Percentiles rank a stretch among this genome's conserved stretches.
These are phyloP conservation scores for Multifurca ochricompacta DNA, from an alignment of 768 basidiomycete species.

Conservation along the genomic window DNA sequence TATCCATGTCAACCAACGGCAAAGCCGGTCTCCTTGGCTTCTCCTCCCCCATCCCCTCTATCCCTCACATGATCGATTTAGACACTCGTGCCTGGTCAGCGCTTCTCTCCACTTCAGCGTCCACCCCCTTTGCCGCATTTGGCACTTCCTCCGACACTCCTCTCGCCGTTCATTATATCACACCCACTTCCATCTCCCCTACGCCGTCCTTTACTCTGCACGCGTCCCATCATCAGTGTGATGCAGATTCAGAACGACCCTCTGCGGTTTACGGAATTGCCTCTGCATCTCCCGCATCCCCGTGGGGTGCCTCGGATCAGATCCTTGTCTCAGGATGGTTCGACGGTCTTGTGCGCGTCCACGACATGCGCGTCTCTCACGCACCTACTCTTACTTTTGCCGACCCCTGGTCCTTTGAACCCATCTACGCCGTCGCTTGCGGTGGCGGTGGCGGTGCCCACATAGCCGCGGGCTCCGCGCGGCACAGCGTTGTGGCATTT, in stretches of 20 bases:
- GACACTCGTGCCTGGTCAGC: conserved; percentile 54
- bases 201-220: conserved; percentile 44
- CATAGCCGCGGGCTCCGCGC: conserved; percentile 68
- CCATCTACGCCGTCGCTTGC: conserved; percentile 68
- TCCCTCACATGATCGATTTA: conserved; percentile 35
- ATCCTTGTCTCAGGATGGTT: conserved; percentile 77
- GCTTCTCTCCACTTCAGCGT: conserved; percentile 44
- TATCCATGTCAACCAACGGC: conserved; percentile 55
- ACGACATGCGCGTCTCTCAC: conserved; percentile 56
- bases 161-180: conserved; percentile 48
- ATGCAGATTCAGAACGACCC: conserved; percentile 16
- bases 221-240: conserved; percentile 27
- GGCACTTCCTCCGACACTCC: conserved; percentile 56
- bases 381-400: conserved; percentile 55
- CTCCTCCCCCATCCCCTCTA: conserved; percentile 15
- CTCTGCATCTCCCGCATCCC: conserved; percentile 49
- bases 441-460: conserved; percentile 63
- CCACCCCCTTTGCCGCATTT: conserved; percentile 57
- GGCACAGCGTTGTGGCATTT: conserved; percentile 70
- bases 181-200: conserved; percentile 37
- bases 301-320: conserved; percentile 64
- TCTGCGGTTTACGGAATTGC: conserved; percentile 72
- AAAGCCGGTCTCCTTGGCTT: conserved; percentile 34
- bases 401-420: conserved; percentile 64
- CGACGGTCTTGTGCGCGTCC: conserved; percentile 63